Conservation (phyloP, 352 stramenopile genomes). For the Phytophthora ramorum region DNA sequence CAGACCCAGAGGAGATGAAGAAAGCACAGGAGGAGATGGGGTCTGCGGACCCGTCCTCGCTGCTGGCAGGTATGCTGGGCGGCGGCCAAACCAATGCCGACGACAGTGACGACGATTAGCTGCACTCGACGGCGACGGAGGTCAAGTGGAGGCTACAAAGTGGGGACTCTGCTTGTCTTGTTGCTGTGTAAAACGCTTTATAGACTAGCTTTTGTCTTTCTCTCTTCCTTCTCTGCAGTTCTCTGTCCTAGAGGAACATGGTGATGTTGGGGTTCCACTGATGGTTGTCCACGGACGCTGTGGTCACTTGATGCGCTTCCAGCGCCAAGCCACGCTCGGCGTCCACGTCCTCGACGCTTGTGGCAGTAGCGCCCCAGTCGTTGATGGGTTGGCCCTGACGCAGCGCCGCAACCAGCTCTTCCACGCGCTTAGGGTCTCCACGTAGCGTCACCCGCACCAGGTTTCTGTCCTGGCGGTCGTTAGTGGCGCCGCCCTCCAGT, state of each 20-base stretch:
- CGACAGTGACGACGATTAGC: conserved; percentile 79
- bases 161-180: conserved; percentile 9
- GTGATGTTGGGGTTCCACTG: conserved; percentile 80
- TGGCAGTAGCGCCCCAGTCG: conserved; percentile 66
- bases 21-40: conserved; percentile 88
- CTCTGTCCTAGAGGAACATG: conserved; percentile 67
- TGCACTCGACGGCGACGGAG: conserved; percentile 1
- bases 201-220: conserved; percentile 30
- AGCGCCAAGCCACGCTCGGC: conserved; percentile 39
- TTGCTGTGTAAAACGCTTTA: conserved; percentile 21
- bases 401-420: conserved; percentile 59
- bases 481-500: conserved; percentile 68
- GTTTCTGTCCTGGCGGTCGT: conserved; percentile 61
- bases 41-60: conserved; percentile 65
- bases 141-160: neutral
- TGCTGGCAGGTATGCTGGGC: conserved; percentile 81
- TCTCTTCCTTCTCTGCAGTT: neutral
- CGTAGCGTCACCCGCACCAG: conserved; percentile 72
- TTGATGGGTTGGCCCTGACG: conserved; percentile 61
- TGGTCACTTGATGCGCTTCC: conserved; percentile 74
- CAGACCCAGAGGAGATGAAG: conserved; percentile 89
- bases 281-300: conserved; percentile 63
- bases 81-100: conserved; percentile 61
- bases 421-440: conserved; percentile 45
- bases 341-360: conserved; percentile 55